A percentile compares a stretch with the other conserved stretches of the same genome.
Conservation (phyloP, 2,329 filamentous ascomycete genomes). For the Calonectria crousiana region DNA sequence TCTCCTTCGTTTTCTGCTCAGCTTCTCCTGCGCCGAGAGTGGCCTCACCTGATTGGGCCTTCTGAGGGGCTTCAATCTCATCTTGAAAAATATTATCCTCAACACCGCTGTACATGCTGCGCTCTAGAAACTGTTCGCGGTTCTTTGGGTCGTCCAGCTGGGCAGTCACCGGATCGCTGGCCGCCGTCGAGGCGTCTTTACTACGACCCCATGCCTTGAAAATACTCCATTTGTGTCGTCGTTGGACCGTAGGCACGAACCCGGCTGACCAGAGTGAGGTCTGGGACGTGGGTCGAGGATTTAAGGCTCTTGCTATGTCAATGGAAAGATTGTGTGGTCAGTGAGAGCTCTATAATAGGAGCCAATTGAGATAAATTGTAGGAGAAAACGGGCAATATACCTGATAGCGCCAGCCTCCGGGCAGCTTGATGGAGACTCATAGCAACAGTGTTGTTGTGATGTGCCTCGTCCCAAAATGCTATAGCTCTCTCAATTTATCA, state of each 20-base stretch:
- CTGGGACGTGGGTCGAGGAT: slow-evolving; percentile 32
- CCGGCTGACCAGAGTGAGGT: slow-evolving; percentile 31
- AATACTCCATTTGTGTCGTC: slow-evolving; percentile 58
- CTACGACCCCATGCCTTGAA: slow-evolving; percentile 53
- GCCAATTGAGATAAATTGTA: slow-evolving; percentile 33
- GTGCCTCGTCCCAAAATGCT: slow-evolving; percentile 39
- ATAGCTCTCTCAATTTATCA: slow-evolving; percentile 30
- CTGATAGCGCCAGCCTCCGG: slow-evolving; percentile 69
- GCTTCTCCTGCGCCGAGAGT: slow-evolving; percentile 45
- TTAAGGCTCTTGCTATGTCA: slow-evolving; percentile 38
- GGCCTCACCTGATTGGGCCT: slow-evolving; percentile 25
- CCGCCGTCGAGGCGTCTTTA: slow-evolving; percentile 48
- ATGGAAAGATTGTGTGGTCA: slow-evolving; percentile 26
- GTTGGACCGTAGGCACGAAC: slow-evolving; percentile 40
- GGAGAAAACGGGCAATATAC: slow-evolving; percentile 56
- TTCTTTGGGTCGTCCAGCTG: slow-evolving; percentile 58
- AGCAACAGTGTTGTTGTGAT: slow-evolving; percentile 38
- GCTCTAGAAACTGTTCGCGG: slow-evolving; percentile 56
- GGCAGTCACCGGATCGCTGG: slow-evolving; percentile 39
- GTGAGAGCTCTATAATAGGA: slow-evolving; percentile 17
- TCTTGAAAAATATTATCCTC: slow-evolving; percentile 75
- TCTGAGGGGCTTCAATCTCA: slow-evolving; percentile 57
- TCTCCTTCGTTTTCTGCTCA: slow-evolving; percentile 57
- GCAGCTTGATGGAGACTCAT: slow-evolving; percentile 77
- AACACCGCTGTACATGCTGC: slow-evolving; percentile 56